phyloP scores from a whole-genome alignment of 305 asterid genomes.

The Euphrasia arctica region DNA sequence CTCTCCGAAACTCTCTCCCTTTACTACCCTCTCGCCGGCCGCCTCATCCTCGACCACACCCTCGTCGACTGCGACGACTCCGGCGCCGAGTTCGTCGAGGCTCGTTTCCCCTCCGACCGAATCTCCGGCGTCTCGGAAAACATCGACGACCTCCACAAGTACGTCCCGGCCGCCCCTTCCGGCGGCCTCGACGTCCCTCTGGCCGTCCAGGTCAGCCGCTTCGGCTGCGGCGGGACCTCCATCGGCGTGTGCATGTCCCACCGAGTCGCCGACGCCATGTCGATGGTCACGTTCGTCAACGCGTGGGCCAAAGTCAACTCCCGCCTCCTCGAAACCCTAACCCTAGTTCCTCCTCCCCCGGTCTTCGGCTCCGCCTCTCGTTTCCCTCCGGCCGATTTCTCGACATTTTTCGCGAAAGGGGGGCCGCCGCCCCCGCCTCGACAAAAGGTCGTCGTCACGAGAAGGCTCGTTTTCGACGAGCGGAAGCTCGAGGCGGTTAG shows the following conservation, averaged over 20 bases:
- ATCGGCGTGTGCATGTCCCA: conserved; percentile 38
- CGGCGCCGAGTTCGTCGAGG: conserved; percentile 29
- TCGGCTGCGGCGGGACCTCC: conserved; percentile 35
- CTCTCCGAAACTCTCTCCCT: conserved; percentile 24
- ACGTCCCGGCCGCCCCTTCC: conserved; percentile 19
- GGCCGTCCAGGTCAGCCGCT: conserved; percentile 30
- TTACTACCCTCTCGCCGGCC: conserved; percentile 36
- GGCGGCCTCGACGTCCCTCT: conserved; percentile 20
- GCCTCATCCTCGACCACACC: conserved; percentile 13
- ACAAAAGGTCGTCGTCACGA: conserved; percentile 22
- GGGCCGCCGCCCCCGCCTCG: neutral
- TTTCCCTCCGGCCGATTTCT: conserved; percentile 29
- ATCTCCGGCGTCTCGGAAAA: conserved; percentile 12
- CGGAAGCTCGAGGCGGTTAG: conserved; percentile 29
- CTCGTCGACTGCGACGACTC: conserved; percentile 32
- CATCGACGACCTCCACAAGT: conserved; percentile 12
- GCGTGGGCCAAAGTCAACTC: conserved; percentile 35
- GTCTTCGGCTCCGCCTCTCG: conserved; percentile 17
- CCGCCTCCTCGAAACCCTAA: conserved; percentile 15
- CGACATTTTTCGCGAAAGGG: neutral
- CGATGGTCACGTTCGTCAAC: conserved; percentile 33
- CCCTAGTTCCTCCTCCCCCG: neutral
- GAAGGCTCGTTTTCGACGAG: conserved; percentile 18
- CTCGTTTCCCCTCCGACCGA: conserved; percentile 12
- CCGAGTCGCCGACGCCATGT: conserved; percentile 35